Conservation (phyloP, 306 rosid genomes). For the Vigna radiata region DNA sequence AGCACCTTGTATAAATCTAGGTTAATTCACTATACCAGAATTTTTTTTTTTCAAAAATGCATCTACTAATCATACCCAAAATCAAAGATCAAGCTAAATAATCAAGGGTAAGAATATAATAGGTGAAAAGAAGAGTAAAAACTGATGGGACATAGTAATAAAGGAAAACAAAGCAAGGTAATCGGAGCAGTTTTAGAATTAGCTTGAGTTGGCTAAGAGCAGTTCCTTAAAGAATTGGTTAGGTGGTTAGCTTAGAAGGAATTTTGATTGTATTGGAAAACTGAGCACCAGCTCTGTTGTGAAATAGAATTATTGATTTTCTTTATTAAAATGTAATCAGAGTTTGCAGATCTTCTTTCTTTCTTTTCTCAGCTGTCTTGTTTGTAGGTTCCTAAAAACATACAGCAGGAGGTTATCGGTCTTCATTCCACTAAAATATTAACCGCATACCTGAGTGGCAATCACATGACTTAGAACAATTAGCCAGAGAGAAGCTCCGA, state of each 20-base stretch:
- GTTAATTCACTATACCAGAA: not conserved
- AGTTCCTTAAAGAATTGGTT: not conserved
- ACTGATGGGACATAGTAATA: not conserved
- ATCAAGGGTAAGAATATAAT: slow-evolving; percentile 9
- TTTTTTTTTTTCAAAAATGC: not conserved
- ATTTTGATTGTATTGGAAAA: not conserved
- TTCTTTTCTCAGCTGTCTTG: not conserved
- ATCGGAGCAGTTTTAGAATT: not conserved
- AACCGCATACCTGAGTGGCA: slow-evolving; percentile 71
- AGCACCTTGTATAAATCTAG: not conserved
- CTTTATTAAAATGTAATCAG: not conserved
- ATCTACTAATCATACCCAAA: not conserved
- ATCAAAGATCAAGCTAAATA: slow-evolving; percentile 1
- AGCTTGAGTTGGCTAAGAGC: not conserved
- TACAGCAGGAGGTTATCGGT: not conserved
- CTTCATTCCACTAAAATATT: slow-evolving; percentile 30
- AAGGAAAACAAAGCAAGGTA: slow-evolving; percentile 5
- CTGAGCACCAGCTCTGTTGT: not conserved
- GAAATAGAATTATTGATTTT: not conserved
- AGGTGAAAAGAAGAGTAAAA: not conserved
- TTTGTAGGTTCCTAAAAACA: not conserved
- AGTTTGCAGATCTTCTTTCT: not conserved
- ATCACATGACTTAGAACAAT: slow-evolving; percentile 85
- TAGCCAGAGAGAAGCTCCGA: slow-evolving; percentile 58
- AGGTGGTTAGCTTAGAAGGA: not conserved